Percentiles rank a stretch among this genome's conserved stretches.
Evolutionary conservation across 257 asterid species (phyloP).

Genomic region (Prunella vulgaris): DNA sequence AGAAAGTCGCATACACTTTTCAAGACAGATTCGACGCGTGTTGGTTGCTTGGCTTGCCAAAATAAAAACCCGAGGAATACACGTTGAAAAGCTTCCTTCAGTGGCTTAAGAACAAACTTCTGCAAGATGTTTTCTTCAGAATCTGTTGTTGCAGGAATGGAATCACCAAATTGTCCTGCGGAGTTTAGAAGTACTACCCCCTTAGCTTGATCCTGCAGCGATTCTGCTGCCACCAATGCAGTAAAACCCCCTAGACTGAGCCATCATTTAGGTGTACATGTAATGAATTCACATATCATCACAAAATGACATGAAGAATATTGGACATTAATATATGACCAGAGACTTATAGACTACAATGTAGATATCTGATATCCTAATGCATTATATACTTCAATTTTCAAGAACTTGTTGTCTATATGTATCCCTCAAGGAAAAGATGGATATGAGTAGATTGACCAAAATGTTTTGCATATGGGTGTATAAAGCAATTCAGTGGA

Average conservation of each 20-base stretch:
- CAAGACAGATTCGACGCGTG: constrained; percentile 79
- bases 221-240: constrained; percentile 70
- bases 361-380: not conserved
- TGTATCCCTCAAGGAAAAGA: not conserved
- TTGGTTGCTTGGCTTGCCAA: constrained; percentile 98
- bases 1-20: constrained; percentile 56
- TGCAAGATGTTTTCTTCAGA: constrained; percentile 56
- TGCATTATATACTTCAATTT: not conserved
- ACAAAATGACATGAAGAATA: not conserved
- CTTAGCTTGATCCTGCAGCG: constrained; percentile 60
- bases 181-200: constrained; percentile 78
- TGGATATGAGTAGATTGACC: not conserved
- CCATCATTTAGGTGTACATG: constrained; percentile 10
- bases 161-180: constrained; percentile 89
- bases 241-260: constrained; percentile 97
- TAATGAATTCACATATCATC: not conserved
- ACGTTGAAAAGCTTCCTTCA: constrained; percentile 80
- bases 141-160: constrained; percentile 29
- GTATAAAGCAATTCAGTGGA: too few relatives aligned
- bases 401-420: not conserved
- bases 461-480: too few relatives aligned
- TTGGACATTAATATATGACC: not conserved
- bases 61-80: constrained; percentile 67
- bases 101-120: constrained; percentile 55
- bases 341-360: not conserved